Evolutionary conservation across 2,329 filamentous ascomycete species (phyloP).

Genomic region (Corinectria fuckeliana): DNA sequence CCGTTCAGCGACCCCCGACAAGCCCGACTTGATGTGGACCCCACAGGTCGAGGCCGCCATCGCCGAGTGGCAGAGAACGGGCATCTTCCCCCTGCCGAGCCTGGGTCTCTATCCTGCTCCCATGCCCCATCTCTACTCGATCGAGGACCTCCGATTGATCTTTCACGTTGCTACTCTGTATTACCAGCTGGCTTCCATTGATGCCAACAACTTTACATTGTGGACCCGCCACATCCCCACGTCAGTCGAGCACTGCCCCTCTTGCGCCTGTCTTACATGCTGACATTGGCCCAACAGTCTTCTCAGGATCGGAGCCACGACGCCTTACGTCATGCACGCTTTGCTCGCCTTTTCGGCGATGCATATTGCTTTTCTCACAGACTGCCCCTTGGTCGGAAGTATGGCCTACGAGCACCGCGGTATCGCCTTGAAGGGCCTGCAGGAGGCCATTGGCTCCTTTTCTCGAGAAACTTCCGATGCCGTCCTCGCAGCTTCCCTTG

Average conservation of each 20-base stretch:
- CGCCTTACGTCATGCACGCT: conserved; percentile 92
- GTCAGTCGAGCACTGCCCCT: conserved; percentile 60
- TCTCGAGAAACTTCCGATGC: conserved; percentile 88
- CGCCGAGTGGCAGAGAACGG: conserved; percentile 82
- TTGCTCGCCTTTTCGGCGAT: conserved; percentile 93
- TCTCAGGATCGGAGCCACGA: conserved; percentile 79
- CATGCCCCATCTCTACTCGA: conserved; percentile 73
- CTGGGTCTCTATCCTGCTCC: conserved; percentile 78
- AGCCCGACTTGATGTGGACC: conserved; percentile 80
- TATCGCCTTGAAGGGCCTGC: conserved; percentile 83
- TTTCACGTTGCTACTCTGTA: conserved; percentile 90
- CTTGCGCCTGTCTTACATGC: conserved; percentile 2
- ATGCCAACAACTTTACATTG: conserved; percentile 83
- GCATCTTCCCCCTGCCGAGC: conserved; percentile 84
- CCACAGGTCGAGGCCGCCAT: conserved; percentile 83
- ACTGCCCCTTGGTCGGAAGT: conserved; percentile 83
- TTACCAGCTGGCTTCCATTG: conserved; percentile 77
- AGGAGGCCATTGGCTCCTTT: conserved; percentile 85
- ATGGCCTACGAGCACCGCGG: conserved; percentile 90
- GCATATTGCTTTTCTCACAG: conserved; percentile 88
- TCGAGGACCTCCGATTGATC: conserved; percentile 84
- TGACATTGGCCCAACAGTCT: conserved; percentile 35
- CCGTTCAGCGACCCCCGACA: conserved; percentile 65
- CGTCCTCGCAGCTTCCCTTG: conserved; percentile 86
- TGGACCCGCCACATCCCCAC: conserved; percentile 94